Evolutionary conservation across 2,329 filamentous ascomycete species (phyloP).

Genomic region (Penicillium sp.): DNA sequence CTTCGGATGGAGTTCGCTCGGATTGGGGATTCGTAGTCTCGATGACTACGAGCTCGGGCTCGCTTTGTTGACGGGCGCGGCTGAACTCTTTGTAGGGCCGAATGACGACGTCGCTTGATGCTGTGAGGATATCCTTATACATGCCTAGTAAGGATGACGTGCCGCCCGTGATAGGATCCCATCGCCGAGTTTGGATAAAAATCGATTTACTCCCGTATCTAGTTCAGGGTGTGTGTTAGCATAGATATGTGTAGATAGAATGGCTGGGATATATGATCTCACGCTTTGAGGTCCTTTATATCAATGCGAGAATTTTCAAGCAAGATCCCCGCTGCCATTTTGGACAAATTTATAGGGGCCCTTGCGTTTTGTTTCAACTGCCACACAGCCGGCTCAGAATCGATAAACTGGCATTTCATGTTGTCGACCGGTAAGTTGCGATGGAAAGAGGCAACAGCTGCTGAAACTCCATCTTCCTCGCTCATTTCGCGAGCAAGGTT

Average conservation of each 20-base stretch:
- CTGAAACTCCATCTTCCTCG: slow-evolving; percentile 42
- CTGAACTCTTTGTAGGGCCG: slow-evolving; percentile 27
- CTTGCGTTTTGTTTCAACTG: slow-evolving; percentile 5
- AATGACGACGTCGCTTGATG: slow-evolving; percentile 21
- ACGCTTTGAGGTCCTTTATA: slow-evolving; percentile 18
- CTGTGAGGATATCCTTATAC: slow-evolving; percentile 23
- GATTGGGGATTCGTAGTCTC: background rate
- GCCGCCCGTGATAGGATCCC: slow-evolving; percentile 32
- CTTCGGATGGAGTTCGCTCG: background rate
- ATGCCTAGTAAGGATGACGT: slow-evolving; percentile 25
- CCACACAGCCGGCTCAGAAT: slow-evolving; percentile 32
- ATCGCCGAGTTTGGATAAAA: slow-evolving; percentile 32
- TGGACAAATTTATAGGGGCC: slow-evolving; percentile 18
- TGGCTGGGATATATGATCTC: background rate
- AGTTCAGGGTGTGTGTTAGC: background rate
- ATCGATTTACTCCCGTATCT: slow-evolving; percentile 29
- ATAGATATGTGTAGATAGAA: background rate
- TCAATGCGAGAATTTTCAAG: slow-evolving; percentile 21
- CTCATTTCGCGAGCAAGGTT: slow-evolving; percentile 43
- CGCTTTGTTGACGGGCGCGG: slow-evolving; percentile 5
- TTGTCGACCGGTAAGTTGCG: slow-evolving; percentile 26
- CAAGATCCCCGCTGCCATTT: slow-evolving; percentile 22
- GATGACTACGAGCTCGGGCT: slow-evolving; percentile 6
- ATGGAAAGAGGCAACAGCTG: slow-evolving; percentile 49
- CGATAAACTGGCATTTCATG: slow-evolving; percentile 24